Conservation (phyloP, 305 asterid genomes). For the Withania somnifera region DNA sequence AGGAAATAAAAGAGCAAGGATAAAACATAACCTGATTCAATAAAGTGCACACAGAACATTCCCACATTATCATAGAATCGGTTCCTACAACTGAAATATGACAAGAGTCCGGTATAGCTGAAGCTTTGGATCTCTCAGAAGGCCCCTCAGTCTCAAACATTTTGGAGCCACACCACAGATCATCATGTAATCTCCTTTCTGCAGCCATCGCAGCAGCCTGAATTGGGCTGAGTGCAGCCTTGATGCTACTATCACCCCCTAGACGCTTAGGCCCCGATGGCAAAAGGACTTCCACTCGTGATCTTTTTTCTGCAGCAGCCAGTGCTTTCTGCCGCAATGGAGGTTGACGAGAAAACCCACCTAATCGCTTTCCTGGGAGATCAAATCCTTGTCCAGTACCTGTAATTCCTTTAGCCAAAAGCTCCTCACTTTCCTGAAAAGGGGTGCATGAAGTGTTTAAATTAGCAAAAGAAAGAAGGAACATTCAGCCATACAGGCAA, state of each 20-base stretch:
- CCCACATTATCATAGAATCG: too few species aligned
- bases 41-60: constrained; percentile 53
- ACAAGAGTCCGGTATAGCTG: constrained; percentile 2
- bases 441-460: not conserved
- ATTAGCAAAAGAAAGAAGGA: not conserved
- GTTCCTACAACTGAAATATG: constrained; percentile 11
- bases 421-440: constrained; percentile 67
- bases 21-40: constrained; percentile 39
- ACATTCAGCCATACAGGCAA: not conserved
- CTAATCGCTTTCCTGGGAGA: constrained; percentile 63
- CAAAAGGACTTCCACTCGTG: constrained; percentile 28
- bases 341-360: constrained; percentile 67
- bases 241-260: constrained; percentile 66
- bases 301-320: constrained; percentile 59
- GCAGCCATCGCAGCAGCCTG: constrained; percentile 99
- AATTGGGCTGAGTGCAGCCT: too few species aligned
- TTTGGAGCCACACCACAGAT: constrained; percentile 73
- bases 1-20: not conserved
- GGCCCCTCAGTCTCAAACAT: constrained; percentile 30
- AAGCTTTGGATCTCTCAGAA: constrained; percentile 23
- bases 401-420: constrained; percentile 51
- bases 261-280: constrained; percentile 57
- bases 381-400: constrained; percentile 78
- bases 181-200: constrained; percentile 71
- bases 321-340: constrained; percentile 56